phyloP scores from a whole-genome alignment of 768 basidiomycete species.

The Candolleomyces efflorescens region DNA sequence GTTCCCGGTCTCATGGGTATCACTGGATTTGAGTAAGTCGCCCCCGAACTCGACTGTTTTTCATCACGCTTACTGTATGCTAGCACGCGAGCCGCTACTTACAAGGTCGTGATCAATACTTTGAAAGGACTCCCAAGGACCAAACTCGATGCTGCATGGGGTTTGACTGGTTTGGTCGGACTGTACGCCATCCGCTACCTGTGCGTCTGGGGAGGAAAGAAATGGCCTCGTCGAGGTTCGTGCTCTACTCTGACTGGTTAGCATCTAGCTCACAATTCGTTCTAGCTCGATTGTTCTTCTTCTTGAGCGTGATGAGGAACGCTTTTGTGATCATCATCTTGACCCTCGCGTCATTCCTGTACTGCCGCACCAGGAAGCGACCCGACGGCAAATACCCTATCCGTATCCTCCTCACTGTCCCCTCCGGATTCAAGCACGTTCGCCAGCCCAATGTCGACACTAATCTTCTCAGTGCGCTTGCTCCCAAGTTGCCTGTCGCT shows the following conservation, averaged over 20 bases:
- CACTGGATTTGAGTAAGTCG: constrained; percentile 70
- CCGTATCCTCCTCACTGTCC: constrained; percentile 79
- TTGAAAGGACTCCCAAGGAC: constrained; percentile 76
- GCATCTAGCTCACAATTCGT: neutral
- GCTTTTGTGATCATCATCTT: constrained; percentile 87
- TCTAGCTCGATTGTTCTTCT: constrained; percentile 71
- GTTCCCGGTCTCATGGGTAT: constrained; percentile 89
- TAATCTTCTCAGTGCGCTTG: constrained; percentile 62
- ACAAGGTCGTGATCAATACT: constrained; percentile 88
- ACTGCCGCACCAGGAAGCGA: constrained; percentile 59
- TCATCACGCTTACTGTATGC: constrained; percentile 8
- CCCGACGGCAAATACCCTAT: constrained; percentile 69
- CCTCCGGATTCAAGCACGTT: constrained; percentile 72
- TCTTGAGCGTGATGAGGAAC: constrained; percentile 70
- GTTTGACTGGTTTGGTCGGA: constrained; percentile 65
- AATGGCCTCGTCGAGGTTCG: constrained; percentile 62
- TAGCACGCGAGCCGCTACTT: constrained; percentile 84
- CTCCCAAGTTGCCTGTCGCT: constrained; percentile 72
- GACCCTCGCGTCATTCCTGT: constrained; percentile 85
- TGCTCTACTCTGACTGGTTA: neutral
- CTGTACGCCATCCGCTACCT: constrained; percentile 66
- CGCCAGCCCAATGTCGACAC: constrained; percentile 35
- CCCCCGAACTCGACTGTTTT: neutral
- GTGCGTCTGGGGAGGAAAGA: constrained; percentile 47
- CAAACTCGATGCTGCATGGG: constrained; percentile 85